phyloP scores from a whole-genome alignment of 441 rosid species.

The Pelargonium citronellum region DNA sequence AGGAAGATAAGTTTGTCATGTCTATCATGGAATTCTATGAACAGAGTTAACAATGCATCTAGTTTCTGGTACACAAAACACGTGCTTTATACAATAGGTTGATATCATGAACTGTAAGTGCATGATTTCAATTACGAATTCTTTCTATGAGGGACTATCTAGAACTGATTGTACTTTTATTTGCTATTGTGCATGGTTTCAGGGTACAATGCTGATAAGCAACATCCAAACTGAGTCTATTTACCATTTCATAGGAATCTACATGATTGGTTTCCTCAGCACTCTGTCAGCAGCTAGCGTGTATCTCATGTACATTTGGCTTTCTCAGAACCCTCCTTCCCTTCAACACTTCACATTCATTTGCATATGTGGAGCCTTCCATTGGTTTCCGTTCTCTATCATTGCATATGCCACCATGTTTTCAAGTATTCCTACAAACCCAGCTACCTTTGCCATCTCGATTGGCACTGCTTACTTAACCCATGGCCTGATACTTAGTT shows the following conservation, averaged over 20 bases:
- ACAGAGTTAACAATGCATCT: not conserved
- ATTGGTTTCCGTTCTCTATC: slow-evolving; percentile 54
- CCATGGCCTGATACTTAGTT: slow-evolving; percentile 53
- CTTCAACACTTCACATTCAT: slow-evolving; percentile 39
- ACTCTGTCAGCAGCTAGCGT: slow-evolving; percentile 45
- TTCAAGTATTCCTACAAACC: slow-evolving; percentile 23
- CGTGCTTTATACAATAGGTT: not conserved
- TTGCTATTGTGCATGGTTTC: slow-evolving; percentile 18
- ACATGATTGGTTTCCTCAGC: slow-evolving; percentile 50
- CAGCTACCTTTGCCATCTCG: slow-evolving; percentile 35
- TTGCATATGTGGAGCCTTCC: slow-evolving; percentile 57
- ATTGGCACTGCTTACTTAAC: slow-evolving; percentile 39
- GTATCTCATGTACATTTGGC: slow-evolving; percentile 37
- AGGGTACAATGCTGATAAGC: slow-evolving; percentile 22
- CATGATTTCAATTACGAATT: slow-evolving; percentile 21
- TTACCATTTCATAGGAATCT: slow-evolving; percentile 49
- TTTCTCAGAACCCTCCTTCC: slow-evolving; percentile 33
- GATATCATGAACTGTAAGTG: not conserved
- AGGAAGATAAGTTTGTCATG: not conserved
- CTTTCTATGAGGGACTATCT: not conserved
- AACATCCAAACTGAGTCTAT: slow-evolving; percentile 24
- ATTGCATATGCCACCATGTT: slow-evolving; percentile 44
- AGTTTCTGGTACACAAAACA: not conserved
- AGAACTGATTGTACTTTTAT: slow-evolving; percentile 6
- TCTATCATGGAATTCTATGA: not conserved